These are phyloP conservation scores for Vaccinium myrtillus DNA, from an alignment of 148 eudicot genomes.

Conservation along the genomic window DNA sequence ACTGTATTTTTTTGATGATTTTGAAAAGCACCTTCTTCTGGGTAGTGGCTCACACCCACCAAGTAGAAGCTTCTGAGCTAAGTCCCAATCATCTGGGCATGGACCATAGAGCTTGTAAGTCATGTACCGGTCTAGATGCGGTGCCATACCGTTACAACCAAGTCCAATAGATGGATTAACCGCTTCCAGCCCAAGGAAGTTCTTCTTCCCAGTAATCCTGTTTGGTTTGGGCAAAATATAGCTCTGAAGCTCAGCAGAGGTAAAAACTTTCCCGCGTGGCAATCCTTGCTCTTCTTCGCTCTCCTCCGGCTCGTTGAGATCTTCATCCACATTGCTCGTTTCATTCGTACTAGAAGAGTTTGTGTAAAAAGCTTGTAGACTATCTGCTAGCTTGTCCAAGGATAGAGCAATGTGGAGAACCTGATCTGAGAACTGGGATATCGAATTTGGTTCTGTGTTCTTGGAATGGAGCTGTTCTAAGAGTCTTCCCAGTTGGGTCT, in stretches of 20 bases:
- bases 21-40: conserved; percentile 33
- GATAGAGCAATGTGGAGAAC: conserved; percentile 23
- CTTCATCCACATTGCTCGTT: conserved; percentile 21
- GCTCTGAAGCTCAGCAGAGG: conserved; percentile 14
- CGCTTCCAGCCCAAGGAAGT: conserved; percentile 25
- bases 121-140: conserved; percentile 19
- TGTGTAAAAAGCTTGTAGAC: conserved; percentile 11
- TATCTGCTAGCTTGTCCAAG: conserved; percentile 21
- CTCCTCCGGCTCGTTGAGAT: conserved; percentile 22
- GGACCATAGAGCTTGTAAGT: conserved; percentile 14
- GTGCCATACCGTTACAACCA: conserved; percentile 16
- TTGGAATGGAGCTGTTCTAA: conserved; percentile 19
- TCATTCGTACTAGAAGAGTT: conserved; percentile 12
- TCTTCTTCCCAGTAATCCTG: conserved; percentile 23
- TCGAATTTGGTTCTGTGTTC: not conserved
- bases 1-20: conserved; percentile 21
- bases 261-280: not conserved
- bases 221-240: conserved; percentile 28
- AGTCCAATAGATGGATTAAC: conserved; percentile 22
- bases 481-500: conserved; percentile 14
- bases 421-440: conserved; percentile 22
- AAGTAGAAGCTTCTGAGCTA: conserved; percentile 30
- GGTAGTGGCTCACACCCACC: conserved; percentile 32
- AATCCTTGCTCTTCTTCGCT: conserved; percentile 12
- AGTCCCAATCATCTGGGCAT: conserved; percentile 35